phyloP scores from a whole-genome alignment of 2,329 filamentous ascomycete genomes.

The Nectriaceae sp. region DNA sequence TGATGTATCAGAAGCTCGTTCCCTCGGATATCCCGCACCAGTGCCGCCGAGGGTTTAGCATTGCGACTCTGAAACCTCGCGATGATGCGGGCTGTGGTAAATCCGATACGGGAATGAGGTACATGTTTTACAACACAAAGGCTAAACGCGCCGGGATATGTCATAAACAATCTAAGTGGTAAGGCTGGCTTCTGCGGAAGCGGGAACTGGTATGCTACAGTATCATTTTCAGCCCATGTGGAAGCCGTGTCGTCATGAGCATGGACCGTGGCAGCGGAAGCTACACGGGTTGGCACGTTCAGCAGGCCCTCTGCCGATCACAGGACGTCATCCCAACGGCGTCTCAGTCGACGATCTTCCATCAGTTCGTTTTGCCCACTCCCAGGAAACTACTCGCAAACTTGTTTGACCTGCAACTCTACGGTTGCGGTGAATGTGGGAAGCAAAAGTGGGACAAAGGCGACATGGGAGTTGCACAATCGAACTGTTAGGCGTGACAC shows the following conservation, averaged over 20 bases:
- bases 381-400: neutral
- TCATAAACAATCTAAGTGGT: neutral
- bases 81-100: neutral
- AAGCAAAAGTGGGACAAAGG: constrained; percentile 7
- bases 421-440: constrained; percentile 1
- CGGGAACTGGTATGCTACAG: neutral
- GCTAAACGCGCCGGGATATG: neutral
- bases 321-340: neutral
- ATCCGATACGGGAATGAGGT: neutral
- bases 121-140: neutral
- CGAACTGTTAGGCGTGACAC: constrained; percentile 24
- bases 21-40: neutral
- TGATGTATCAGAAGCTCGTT: neutral
- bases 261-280: neutral
- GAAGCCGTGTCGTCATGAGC: neutral
- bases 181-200: neutral
- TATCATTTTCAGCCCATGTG: neutral
- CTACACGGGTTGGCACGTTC: neutral
- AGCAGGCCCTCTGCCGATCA: neutral
- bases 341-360: neutral
- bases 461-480: constrained; percentile 24
- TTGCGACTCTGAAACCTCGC: neutral
- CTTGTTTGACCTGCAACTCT: constrained; percentile 1
- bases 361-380: no score
- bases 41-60: neutral